Evolutionary conservation across 1,139 yeast genomes (phyloP).

Genomic region (Suhomyces bribrorum): DNA sequence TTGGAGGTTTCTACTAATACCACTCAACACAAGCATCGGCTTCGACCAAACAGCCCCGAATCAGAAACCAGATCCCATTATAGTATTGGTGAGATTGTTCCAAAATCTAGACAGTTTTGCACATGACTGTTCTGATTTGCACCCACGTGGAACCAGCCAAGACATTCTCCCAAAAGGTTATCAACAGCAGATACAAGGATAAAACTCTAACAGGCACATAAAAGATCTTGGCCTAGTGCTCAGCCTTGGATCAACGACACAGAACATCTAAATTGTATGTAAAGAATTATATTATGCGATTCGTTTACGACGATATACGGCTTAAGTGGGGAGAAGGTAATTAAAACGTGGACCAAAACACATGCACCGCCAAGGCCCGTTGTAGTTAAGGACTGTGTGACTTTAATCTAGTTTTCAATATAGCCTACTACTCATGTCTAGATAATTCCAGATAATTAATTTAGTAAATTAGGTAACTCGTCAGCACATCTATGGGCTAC

Average conservation of each 20-base stretch:
- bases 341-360: too few relatives aligned
- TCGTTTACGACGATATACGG: not conserved
- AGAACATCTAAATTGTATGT: not conserved
- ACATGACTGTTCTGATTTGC: not conserved
- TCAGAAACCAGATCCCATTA: not conserved
- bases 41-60: too few relatives aligned
- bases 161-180: not conserved
- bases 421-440: too few relatives aligned
- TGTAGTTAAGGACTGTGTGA: too few relatives aligned
- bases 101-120: not conserved
- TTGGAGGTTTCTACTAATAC: not conserved
- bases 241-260: not conserved
- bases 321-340: not conserved
- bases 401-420: too few relatives aligned
- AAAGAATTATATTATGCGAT: not conserved
- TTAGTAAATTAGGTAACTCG: too few relatives aligned
- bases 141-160: not conserved
- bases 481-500: too few relatives aligned
- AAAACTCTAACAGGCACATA: not conserved
- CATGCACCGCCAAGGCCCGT: too few relatives aligned
- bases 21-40: too few relatives aligned
- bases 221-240: not conserved
- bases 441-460: too few relatives aligned
- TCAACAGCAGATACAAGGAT: not conserved
- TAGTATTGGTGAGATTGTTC: not conserved